Base-by-base conservation (phyloP, 345 rosid species). In the Populus euphratica region DNA sequence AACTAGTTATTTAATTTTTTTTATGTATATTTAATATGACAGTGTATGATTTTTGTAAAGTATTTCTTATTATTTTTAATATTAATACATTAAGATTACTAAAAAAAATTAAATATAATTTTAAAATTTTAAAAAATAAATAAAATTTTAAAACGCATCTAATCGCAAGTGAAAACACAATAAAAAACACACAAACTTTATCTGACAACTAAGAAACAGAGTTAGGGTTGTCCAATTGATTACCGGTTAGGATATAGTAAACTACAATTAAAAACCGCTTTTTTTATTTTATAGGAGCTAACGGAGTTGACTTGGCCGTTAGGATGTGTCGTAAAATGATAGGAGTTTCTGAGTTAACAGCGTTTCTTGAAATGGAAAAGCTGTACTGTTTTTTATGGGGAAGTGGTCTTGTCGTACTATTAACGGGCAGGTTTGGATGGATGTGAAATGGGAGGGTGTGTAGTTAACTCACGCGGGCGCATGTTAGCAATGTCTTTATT, bases 361-460 rank as follows among this genome's bases (percentile, higher is more conserved):
- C 74, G 91, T 86, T 79, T 83, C 80, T 73, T 74, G 72, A 54
- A 75, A 77, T 75, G 85, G 83, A 85, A 84, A 88, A 86, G 89
- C 69, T 87, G 89, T 89, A 84, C 84, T 83, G 88, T 84, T 85
- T 89, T 33, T 86, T 87, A 85, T 77, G 83, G 90, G 88, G 85
- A 86, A 91, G 77, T 84, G 89, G 86, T 74, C 64, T 85, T 91
- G 94, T 90, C 92, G 91, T 86, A 90, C 92, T 81, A 83, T 86
- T 76, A 87, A 90, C 97, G 81, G 87, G 93, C 93, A 91, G 85
- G 90, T 85, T 83, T 84, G 79, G 86, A 84, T 80, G 86, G 87
- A 64, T 29, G 76, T 39, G 72, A 69, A n/a, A 54, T 23, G 69
- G 38, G 61, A 66, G 21, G 77, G 79, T 67, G 77, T 76, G 73